A percentile compares a stretch with the other conserved stretches of the same genome.
Evolutionary conservation across 495 filamentous ascomycete species (phyloP).

Genomic region (Hypoxylon lienhwacheense): DNA sequence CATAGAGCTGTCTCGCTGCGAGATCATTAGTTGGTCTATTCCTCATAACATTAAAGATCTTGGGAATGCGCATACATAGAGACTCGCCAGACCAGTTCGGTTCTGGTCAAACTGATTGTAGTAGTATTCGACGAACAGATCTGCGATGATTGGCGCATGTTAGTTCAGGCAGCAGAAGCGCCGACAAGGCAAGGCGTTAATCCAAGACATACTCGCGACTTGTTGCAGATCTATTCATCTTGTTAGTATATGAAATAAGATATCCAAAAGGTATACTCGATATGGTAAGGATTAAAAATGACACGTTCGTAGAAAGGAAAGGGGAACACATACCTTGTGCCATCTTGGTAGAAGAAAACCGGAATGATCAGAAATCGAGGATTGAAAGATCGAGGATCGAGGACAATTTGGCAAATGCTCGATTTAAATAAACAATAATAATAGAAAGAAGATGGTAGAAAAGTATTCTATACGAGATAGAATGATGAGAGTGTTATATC

Average conservation of each 20-base stretch:
- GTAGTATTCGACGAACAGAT: constrained; percentile 84
- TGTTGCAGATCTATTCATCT: constrained; percentile 22
- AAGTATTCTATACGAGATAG: not conserved
- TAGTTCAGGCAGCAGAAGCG: constrained; percentile 21
- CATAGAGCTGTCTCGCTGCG: constrained; percentile 82
- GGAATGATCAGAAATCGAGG: not conserved
- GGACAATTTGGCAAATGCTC: too few relatives aligned
- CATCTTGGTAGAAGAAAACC: constrained; percentile 16
- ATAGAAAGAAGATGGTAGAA: too few relatives aligned
- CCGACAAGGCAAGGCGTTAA: not conserved
- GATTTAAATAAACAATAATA: too few relatives aligned
- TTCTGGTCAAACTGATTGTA: constrained; percentile 79
- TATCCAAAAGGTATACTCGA: too few relatives aligned
- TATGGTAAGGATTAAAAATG: constrained; percentile 13
- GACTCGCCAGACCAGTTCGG: constrained; percentile 60
- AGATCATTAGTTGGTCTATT: constrained; percentile 4
- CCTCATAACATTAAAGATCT: constrained; percentile 1
- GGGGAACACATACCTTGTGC: constrained; percentile 14
- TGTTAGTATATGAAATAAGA: constrained; percentile 13
- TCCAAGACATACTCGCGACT: constrained; percentile 36
- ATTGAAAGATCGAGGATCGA: not conserved
- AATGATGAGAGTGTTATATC: too few relatives aligned
- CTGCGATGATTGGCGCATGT: constrained; percentile 48
- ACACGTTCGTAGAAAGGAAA: constrained; percentile 15
- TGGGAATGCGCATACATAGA: constrained; percentile 61